phyloP scores from a whole-genome alignment of 1,139 yeast species.

The Geotrichum fermentans region DNA sequence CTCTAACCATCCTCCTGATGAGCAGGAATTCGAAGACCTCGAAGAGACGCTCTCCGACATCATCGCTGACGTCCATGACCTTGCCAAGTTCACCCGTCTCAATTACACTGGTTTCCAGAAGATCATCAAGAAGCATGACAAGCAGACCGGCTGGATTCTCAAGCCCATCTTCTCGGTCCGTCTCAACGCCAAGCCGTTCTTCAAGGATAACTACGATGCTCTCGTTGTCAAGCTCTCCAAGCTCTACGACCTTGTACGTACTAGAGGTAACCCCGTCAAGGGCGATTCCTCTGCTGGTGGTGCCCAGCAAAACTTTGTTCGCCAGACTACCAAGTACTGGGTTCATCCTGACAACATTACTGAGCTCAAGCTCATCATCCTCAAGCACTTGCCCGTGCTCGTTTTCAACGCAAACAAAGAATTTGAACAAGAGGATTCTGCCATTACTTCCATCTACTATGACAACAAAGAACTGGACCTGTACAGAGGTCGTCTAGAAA shows the following conservation, averaged over 20 bases:
- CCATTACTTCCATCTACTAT: slow-evolving; percentile 92
- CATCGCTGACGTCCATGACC: slow-evolving; percentile 95
- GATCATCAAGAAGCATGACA: slow-evolving; percentile 93
- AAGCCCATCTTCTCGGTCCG: slow-evolving; percentile 92
- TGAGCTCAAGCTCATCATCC: slow-evolving; percentile 85
- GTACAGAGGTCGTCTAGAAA: slow-evolving; percentile 88
- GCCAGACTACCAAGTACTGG: slow-evolving; percentile 98
- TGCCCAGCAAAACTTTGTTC: slow-evolving; percentile 91
- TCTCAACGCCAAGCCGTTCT: slow-evolving; percentile 88
- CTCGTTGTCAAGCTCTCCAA: slow-evolving; percentile 84
- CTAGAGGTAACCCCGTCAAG: slow-evolving; percentile 87
- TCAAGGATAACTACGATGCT: slow-evolving; percentile 87
- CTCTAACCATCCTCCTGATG: slow-evolving; percentile 39
- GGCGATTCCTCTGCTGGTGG: slow-evolving; percentile 98
- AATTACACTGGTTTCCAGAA: slow-evolving; percentile 96
- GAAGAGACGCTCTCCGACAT: slow-evolving; percentile 90
- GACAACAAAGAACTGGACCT: slow-evolving; percentile 86
- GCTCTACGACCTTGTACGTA: slow-evolving; percentile 86
- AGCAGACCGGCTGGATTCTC: slow-evolving; percentile 73
- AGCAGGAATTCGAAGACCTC: slow-evolving; percentile 82
- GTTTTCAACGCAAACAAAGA: slow-evolving; percentile 96
- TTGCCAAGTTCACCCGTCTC: slow-evolving; percentile 85
- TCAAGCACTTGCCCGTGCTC: slow-evolving; percentile 91
- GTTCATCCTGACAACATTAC: slow-evolving; percentile 98
- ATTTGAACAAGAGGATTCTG: slow-evolving; percentile 88